Conservation (phyloP, 805 yeast species). For the Yarrowia deformans region DNA sequence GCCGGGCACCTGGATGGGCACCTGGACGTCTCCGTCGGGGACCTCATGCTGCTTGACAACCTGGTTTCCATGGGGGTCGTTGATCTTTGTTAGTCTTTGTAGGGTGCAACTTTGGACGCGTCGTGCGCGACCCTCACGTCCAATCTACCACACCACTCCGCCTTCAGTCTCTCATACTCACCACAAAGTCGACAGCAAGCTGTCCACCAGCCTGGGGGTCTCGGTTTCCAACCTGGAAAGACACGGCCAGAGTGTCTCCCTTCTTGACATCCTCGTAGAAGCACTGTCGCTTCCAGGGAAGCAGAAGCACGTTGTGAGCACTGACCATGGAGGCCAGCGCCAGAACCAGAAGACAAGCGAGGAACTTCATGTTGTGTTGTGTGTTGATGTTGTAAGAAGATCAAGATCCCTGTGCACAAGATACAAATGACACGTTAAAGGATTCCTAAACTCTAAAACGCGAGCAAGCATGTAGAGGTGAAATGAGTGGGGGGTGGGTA, state of each 20-base stretch:
- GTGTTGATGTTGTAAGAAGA: slow-evolving; percentile 16
- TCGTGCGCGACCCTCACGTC: no score
- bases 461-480: slow-evolving; percentile 10
- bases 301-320: slow-evolving; percentile 84
- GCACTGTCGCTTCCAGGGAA: slow-evolving; percentile 85
- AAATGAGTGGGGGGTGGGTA: no score
- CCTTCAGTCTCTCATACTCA: not conserved
- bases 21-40: slow-evolving; percentile 81
- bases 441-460: slow-evolving; percentile 27
- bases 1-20: slow-evolving; percentile 72
- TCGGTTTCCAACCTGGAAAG: slow-evolving; percentile 94
- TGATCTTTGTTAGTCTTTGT: slow-evolving; percentile 45
- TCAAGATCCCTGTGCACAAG: not conserved
- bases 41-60: slow-evolving; percentile 60
- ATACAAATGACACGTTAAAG: slow-evolving; percentile 34
- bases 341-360: slow-evolving; percentile 36
- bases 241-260: slow-evolving; percentile 85
- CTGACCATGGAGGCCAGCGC: slow-evolving; percentile 43
- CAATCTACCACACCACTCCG: not conserved
- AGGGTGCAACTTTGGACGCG: no score
- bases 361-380: slow-evolving; percentile 34
- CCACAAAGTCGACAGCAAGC: slow-evolving; percentile 65
- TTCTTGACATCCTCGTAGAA: slow-evolving; percentile 82
- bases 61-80: slow-evolving; percentile 59
- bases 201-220: slow-evolving; percentile 55